Evolutionary conservation across 768 basidiomycete species (phyloP), one percentile per base, ranked within the genome.

Genomic region (Calocera cornea): DNA sequence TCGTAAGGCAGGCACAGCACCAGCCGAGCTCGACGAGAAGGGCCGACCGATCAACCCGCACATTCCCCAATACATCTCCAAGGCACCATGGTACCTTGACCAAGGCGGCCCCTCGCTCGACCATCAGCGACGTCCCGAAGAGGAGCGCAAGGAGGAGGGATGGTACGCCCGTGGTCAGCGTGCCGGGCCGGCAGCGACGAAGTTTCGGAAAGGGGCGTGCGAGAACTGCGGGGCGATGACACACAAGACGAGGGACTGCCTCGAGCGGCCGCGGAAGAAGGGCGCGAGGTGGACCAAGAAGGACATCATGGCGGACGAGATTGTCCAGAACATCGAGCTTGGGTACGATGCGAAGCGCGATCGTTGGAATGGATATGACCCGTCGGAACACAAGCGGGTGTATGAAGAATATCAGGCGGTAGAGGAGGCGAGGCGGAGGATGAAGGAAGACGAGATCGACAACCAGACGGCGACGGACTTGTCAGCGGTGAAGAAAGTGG

Each of bases 171-270:
- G 95, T 70, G 92, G 92, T 16, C 82, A 82, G 17, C 88, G 84
- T 70, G 84, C 88, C 0, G 94, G 92, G 12, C 93, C 93, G 0
- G 92, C 92, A 1, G 91, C 95, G 33, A 97, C 93, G 76, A 98
- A 98, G 77, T 99, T 89, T 75, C 85, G 97, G 70, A 95, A 95
- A 75, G 97, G 97, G 36, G 97, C 97, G 33, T 99, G 97, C 80
- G 95, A 97, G 80, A 99, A 99, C 74, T 99, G 97, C 71, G 97
- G 97, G 68, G 90, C 97, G 19, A 88, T 97, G 83, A 92, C 93
- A 0, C 97, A 99, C 80, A 88, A 89, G 76, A 84, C 81, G 69
- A 80, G 84, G 73, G 97, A 99, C 75, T 99, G 97, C 77, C 82
- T 98, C 60, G 97, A 99, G 77, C 87, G 97, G 68, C 97, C 97